Base-by-base conservation (phyloP, 345 rosid genomes). In the Sonneratia caseolaris region DNA sequence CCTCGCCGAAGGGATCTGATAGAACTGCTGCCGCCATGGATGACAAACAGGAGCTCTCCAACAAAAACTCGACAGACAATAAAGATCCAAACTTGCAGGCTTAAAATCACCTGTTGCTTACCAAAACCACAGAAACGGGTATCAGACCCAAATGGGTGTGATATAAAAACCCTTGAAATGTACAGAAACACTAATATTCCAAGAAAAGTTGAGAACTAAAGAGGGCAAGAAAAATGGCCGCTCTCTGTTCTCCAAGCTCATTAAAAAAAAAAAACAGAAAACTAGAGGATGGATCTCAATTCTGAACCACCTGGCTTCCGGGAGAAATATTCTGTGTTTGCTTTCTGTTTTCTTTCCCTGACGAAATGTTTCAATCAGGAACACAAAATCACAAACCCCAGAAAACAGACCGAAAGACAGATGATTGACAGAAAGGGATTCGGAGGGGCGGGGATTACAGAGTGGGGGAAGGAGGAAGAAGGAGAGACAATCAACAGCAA, bases 1-100 rank as follows among this genome's bases (percentile, higher is more conserved):
- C 77, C 24, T 70, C 77, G 5, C 72, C 37, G 15, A 57, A 45
- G 56, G 76, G 76, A 74, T 74, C 73, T 3, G 76, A 72, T n/a
- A 48, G 47, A 37, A 59, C 43, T 7, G 53, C n/a, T 11, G 64
- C 24, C 64, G 62, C 61, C 61, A 55, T 68, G 55, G 24, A 43
- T 13, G 0, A 15, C 27, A 43, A 22, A 22, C 70, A 10, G 38
- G 38, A 24, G 45, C 2, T 53, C 14, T 37, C 43, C 14, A 21
- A 0, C 42, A 65, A 16, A 65, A 16, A 15, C 6, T 22, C 7
- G 32, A 53, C 57, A 16, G 57, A 19, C 57, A 57, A 4, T 21
- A n/a, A 57, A n/a, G 32, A 22, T 57, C 64, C n/a, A 57, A 57
- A 57, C 37, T 35, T 62, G 12, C 13, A 62, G 27, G 36, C 66